Percentiles rank a stretch among this genome's conserved stretches.
These are phyloP conservation scores for Pisolithus thermaeus DNA, from an alignment of 1,284 basidiomycete species.

Conservation along the genomic window DNA sequence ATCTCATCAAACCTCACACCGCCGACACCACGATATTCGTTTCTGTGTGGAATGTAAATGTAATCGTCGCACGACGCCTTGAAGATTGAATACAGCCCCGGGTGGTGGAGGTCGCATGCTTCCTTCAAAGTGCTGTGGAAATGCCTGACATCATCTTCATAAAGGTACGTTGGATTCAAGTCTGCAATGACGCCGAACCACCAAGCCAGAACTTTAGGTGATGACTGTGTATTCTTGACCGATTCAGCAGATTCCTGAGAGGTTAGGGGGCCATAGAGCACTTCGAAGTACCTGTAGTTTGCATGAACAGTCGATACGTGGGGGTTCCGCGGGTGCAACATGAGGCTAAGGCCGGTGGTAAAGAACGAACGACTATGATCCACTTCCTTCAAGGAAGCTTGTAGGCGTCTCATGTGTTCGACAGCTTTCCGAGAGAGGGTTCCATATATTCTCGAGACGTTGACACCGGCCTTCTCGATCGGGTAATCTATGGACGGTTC, in stretches of 20 bases:
- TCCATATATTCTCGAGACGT: no score
- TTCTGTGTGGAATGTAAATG: conserved; percentile 85
- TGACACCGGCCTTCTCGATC: no score
- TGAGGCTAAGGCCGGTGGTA: conserved; percentile 61
- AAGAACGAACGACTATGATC: no score
- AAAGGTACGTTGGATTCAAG: conserved; percentile 89
- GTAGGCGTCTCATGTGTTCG: no score
- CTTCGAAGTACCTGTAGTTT: conserved; percentile 96
- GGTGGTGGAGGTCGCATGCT: conserved; percentile 4
- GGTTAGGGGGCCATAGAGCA: conserved; percentile 16
- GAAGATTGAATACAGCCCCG: conserved; percentile 59
- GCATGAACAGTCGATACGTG: conserved; percentile 85
- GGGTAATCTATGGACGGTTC: no score
- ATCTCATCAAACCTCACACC: conserved; percentile 96
- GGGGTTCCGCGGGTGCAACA: conserved; percentile 91
- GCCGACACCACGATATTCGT: conserved; percentile 86
- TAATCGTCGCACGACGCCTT: conserved; percentile 97
- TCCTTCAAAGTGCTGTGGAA: no score
- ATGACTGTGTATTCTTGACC: conserved; percentile 16
- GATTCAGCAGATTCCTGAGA: no score
- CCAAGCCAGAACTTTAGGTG: conserved; percentile 71
- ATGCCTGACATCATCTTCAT: conserved; percentile 67
- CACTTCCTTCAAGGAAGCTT: no score
- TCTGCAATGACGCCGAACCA: conserved; percentile 97
- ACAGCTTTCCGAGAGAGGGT: no score